Base-by-base conservation (phyloP, 768 basidiomycete genomes). In the Agaricus blazei region DNA sequence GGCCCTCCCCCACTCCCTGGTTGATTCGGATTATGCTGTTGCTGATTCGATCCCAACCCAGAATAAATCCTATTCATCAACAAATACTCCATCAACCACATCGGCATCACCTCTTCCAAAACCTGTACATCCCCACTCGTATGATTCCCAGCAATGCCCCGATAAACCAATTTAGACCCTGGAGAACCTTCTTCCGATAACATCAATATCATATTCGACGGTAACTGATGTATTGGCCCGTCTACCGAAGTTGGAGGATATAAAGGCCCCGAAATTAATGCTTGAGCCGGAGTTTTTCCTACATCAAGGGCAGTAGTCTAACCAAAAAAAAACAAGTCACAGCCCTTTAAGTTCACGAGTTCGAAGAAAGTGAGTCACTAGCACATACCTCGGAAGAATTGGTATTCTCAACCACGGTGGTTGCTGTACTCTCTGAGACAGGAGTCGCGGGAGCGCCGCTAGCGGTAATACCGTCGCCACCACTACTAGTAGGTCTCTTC, bases 1-100 rank as follows among this genome's bases (percentile, higher is more conserved):
- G 83, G 80, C 0, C 26, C 46, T 19, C 27, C 46, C 28, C 14
- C 46, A 19, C 23, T 7, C 19, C 23, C 44, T 75, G 7, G 34
- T 6, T 34, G 34, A 34, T 34, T 34, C 34, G 7, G 34, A 1
- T 34, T 7, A 2, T 34, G 34, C 7, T 34, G 34, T 6, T 34
- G 34, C 3, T 34, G 34, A 34, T 11, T 34, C 34, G 34, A 8
- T 11, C 34, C 34, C 19, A 19, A 19, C 11, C 34, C 63, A 27
- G 77, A 60, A 12, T 80, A 71, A 52, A 76, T 71, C 64, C 80
- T 84, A 60, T 88, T 87, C 12, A 83, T 70, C 38, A 98, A 75
- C 38, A 98, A 70, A 62, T 88, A 96, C 67, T 98, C 92, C 49
- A 93, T 72, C 47, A 97, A 71, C 96, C 96, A 98, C 60, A 85